These are phyloP conservation scores for Gamarada debralockiae DNA, from an alignment of 495 filamentous ascomycete genomes.

Conservation along the genomic window DNA sequence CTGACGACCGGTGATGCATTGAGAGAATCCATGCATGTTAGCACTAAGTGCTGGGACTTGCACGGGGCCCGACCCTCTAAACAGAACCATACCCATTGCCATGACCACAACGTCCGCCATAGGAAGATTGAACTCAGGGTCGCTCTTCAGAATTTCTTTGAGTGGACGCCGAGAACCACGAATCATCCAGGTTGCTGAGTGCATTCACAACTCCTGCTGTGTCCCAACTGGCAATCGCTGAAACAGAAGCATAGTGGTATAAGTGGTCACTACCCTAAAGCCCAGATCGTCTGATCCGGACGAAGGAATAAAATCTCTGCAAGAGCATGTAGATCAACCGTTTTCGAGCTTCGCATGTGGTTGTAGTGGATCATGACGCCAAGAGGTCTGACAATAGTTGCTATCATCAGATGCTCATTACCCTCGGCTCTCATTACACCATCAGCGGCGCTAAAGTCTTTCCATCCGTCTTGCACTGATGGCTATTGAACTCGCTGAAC, in stretches of 20 bases:
- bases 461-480: conserved; percentile 31
- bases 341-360: conserved; percentile 3
- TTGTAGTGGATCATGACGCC: conserved; percentile 27
- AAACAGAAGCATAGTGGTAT: conserved; percentile 1
- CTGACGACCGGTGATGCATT: conserved; percentile 4
- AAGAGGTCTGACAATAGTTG: conserved; percentile 25
- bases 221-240: conserved; percentile 11
- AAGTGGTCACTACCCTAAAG: conserved; percentile 5
- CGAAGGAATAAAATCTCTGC: conserved; percentile 11
- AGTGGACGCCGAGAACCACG: conserved; percentile 1
- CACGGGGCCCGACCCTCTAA: conserved; percentile 6
- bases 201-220: conserved; percentile 9
- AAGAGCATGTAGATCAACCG: neutral
- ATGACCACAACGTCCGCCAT: conserved; percentile 15
- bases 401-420: conserved; percentile 28
- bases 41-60: conserved; percentile 20
- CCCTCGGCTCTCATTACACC: conserved; percentile 30
- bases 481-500: conserved; percentile 27
- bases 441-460: conserved; percentile 27
- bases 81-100: neutral
- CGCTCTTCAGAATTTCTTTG: conserved; percentile 4
- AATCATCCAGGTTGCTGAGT: conserved; percentile 6
- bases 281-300: conserved; percentile 8
- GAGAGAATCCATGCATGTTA: conserved; percentile 17
- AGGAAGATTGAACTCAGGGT: conserved; percentile 9